Conservation (phyloP, 1,139 yeast genomes). For the Suhomyces bribrorum region DNA sequence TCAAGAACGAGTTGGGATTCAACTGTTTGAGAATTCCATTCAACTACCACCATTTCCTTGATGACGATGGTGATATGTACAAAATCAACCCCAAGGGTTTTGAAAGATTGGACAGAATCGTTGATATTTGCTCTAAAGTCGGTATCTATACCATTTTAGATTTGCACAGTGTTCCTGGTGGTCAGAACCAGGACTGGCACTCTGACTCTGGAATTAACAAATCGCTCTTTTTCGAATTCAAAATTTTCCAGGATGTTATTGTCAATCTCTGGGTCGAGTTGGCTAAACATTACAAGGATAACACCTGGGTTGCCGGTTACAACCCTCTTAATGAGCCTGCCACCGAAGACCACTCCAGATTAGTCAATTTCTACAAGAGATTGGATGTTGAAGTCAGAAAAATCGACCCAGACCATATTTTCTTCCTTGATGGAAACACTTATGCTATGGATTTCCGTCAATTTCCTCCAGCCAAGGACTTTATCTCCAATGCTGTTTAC, state of each 20-base stretch:
- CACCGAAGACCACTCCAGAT: constrained; percentile 36
- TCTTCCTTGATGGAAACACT: constrained; percentile 49
- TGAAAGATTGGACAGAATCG: constrained; percentile 38
- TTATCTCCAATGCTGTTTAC: constrained; percentile 40
- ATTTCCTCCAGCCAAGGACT: constrained; percentile 35
- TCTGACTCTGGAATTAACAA: constrained; percentile 44
- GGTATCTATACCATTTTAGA: constrained; percentile 47
- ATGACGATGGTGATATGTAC: constrained; percentile 40
- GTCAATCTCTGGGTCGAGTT: constrained; percentile 43
- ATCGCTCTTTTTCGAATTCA: constrained; percentile 48
- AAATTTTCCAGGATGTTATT: constrained; percentile 43
- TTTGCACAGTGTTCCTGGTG: constrained; percentile 49
- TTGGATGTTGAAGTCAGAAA: constrained; percentile 36
- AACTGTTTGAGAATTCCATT: constrained; percentile 49
- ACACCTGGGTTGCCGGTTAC: constrained; percentile 50
- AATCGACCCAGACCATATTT: constrained; percentile 46
- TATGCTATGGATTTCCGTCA: constrained; percentile 49
- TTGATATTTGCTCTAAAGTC: constrained; percentile 39
- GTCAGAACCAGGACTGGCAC: constrained; percentile 54
- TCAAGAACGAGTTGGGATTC: constrained; percentile 36
- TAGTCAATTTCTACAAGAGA: constrained; percentile 36
- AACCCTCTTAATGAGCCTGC: constrained; percentile 53
- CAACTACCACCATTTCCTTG: constrained; percentile 47
- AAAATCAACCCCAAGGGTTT: constrained; percentile 42
- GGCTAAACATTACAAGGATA: constrained; percentile 43